Evolutionary conservation across 2,329 filamentous ascomycete genomes (phyloP), one percentile per base, ranked within the genome.

Genomic region (Microdochium bolleyi): DNA sequence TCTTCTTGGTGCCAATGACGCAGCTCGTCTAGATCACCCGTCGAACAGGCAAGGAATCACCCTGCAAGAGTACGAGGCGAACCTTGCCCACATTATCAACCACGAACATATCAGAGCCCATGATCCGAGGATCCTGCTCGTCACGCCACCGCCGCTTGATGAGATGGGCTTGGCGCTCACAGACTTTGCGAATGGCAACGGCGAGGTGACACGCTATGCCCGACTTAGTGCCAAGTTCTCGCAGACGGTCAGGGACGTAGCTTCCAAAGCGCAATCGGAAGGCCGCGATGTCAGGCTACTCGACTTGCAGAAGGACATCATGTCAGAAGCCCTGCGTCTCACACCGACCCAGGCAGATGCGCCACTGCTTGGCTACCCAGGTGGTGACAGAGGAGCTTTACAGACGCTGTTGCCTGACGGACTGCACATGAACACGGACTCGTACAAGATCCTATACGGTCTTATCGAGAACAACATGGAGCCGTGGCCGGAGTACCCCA

Each of bases 1-100:
- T 54, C 85, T 95, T 58, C 84, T 96, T 55, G 94, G 94, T 19
- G 89, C 94, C 60, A 97, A 99, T 65, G 94, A 97, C 69, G 86
- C 92, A 3, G 84, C 84, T 52, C 16, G 41, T 10, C 68, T 95
- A 3, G 79, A 83, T 3, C 72, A 80, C 37, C 74, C 78, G 3
- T 75, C 75, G 3, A 83, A 82, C 50, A 74, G 75, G 10, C 94
- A 97, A 69, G 84, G 92, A 66, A 80, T 97, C 8, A 82, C 89
- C 1, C 69, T 96, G n/a, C 78, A 85, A 1, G 71, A 83, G 55
- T 97, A 90, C 73, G 83, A 81, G 65, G 70, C 78, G 52, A 95
- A 96, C 63, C 70, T 96, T 49, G 76, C 69, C 57, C 74, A 73
- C 24, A 89, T 97, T 60, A 72, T 95, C 61, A 82, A 75, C 2